These are phyloP conservation scores for Senna tora DNA, from an alignment of 306 rosid species.

Conservation along the genomic window DNA sequence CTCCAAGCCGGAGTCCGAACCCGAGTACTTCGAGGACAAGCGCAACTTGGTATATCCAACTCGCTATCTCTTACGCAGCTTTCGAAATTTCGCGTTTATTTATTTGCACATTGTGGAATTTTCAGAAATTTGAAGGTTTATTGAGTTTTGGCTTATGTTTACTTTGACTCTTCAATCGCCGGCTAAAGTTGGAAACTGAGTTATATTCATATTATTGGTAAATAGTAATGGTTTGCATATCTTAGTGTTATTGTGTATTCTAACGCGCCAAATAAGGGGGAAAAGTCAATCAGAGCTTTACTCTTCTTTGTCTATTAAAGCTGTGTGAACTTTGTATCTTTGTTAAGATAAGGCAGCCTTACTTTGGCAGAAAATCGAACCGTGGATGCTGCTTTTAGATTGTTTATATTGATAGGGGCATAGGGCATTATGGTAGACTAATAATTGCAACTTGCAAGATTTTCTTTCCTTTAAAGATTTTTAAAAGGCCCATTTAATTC, in stretches of 20 bases:
- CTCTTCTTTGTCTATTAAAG: not conserved
- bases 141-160: not conserved
- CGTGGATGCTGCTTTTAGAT: constrained; percentile 11
- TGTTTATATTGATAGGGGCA: not conserved
- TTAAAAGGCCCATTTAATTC: not conserved
- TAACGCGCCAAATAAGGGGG: not conserved
- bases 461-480: not conserved
- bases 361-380: constrained; percentile 9
- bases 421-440: not conserved
- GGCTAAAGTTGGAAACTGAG: not conserved
- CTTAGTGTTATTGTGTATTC: not conserved
- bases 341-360: not conserved
- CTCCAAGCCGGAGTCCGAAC: constrained; percentile 50
- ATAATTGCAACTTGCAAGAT: constrained; percentile 12
- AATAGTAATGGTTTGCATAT: not conserved
- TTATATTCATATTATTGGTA: not conserved
- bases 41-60: constrained; percentile 51
- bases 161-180: not conserved
- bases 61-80: not conserved
- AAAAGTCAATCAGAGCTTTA: not conserved
- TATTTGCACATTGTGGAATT: not conserved
- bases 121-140: not conserved
- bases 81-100: not conserved
- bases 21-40: constrained; percentile 57
- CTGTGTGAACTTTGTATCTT: not conserved